phyloP scores from a whole-genome alignment of 2,329 filamentous ascomycete genomes.

The Aspergillus latus region DNA sequence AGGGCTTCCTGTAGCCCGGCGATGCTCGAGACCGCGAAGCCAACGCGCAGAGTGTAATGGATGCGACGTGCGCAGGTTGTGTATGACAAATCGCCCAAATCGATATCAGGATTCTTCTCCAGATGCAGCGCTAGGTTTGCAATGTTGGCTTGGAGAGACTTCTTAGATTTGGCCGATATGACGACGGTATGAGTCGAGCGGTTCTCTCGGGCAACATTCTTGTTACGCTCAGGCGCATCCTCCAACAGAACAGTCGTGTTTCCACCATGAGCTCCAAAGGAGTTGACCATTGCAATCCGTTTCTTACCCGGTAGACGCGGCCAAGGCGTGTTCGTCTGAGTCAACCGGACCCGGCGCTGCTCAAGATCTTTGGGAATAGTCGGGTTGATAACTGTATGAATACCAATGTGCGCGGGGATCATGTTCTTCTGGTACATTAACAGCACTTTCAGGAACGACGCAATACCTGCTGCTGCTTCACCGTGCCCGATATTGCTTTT shows the following conservation, averaged over 20 bases:
- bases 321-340: conserved; percentile 44
- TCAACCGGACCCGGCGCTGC: conserved; percentile 31
- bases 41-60: conserved; percentile 29
- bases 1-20: conserved; percentile 6
- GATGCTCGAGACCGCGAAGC: conserved; percentile 1
- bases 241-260: conserved; percentile 66
- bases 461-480: conserved; percentile 35
- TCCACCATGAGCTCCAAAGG: conserved; percentile 68
- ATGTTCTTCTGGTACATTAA: conserved; percentile 63
- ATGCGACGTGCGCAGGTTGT: conserved; percentile 60
- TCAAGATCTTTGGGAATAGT: conserved; percentile 31
- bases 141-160: conserved; percentile 52
- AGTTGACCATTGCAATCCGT: conserved; percentile 54
- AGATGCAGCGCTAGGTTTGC: conserved; percentile 49
- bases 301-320: conserved; percentile 23
- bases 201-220: conserved; percentile 35
- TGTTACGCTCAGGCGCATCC: conserved; percentile 56
- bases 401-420: conserved; percentile 67
- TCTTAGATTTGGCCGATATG: conserved; percentile 54
- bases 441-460: conserved; percentile 59
- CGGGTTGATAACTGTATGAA: conserved; percentile 53
- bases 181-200: conserved; percentile 56
- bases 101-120: conserved; percentile 32
- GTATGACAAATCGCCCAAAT: conserved; percentile 60
- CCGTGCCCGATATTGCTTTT: conserved; percentile 32